Conservation (phyloP, 257 asterid species). For the Haberlea rhodopensis region DNA sequence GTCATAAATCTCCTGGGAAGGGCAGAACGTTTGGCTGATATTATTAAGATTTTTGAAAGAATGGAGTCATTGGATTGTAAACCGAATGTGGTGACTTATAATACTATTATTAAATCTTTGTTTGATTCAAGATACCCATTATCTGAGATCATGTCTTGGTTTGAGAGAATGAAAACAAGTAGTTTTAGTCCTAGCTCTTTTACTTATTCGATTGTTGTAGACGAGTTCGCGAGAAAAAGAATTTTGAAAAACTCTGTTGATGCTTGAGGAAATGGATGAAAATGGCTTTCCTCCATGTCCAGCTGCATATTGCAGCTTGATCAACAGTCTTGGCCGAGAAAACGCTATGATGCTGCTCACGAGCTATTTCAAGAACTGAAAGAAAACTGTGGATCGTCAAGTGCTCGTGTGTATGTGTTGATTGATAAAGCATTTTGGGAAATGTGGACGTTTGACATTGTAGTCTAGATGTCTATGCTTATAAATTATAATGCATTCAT, state of each 20-base stretch:
- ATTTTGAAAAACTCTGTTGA: slow-evolving; percentile 59
- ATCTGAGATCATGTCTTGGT: slow-evolving; percentile 59
- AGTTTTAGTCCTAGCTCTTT: slow-evolving; percentile 69
- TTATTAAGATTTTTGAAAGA: too few species aligned
- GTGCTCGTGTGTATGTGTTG: slow-evolving; percentile 58
- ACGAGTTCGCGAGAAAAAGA: slow-evolving; percentile 74
- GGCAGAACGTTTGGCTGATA: slow-evolving; percentile 53
- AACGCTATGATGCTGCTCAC: too few species aligned
- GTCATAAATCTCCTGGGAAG: slow-evolving; percentile 69
- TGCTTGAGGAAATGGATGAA: slow-evolving; percentile 96
- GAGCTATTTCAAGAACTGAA: too few species aligned
- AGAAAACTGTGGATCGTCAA: slow-evolving; percentile 54
- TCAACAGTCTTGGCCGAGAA: too few species aligned
- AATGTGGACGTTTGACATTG: slow-evolving; percentile 40
- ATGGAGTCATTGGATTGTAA: slow-evolving; percentile 69
- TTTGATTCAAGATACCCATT: too few species aligned
- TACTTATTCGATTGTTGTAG: slow-evolving; percentile 78
- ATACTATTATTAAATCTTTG: too few species aligned
- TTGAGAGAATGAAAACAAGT: slow-evolving; percentile 57
- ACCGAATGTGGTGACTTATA: slow-evolving; percentile 80
- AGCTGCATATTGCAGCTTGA: too few species aligned
- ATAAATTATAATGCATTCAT: slow-evolving; percentile 55
- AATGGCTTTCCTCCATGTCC: slow-evolving; percentile 92
- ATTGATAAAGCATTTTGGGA: slow-evolving; percentile 57
- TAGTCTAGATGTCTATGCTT: slow-evolving; percentile 49